phyloP scores from a whole-genome alignment of 1,284 basidiomycete species.

The Ganoderma lucidum region DNA sequence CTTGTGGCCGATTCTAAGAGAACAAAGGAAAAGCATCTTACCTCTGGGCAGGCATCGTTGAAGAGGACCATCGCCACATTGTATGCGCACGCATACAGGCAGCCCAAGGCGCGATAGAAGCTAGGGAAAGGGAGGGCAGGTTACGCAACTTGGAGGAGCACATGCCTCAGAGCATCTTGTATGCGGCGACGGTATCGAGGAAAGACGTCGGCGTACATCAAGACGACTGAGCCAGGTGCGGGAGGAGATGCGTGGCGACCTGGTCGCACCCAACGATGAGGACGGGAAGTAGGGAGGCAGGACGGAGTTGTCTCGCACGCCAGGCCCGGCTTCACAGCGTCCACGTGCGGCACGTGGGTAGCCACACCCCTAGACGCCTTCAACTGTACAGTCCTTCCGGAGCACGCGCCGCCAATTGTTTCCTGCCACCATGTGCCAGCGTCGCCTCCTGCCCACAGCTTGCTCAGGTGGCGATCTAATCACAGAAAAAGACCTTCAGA shows the following conservation, averaged over 20 bases:
- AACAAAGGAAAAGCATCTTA: background rate
- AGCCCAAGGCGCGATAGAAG: background rate
- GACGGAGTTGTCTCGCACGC: conserved; percentile 35
- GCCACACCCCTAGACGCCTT: conserved; percentile 29
- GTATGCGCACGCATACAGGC: conserved; percentile 9
- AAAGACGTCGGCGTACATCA: background rate
- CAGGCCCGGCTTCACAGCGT: conserved; percentile 30
- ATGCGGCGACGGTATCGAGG: background rate
- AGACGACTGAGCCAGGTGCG: conserved; percentile 2
- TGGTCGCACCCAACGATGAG: conserved; percentile 22
- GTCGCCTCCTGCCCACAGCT: background rate
- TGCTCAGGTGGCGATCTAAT: background rate
- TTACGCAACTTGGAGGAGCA: conserved; percentile 5
- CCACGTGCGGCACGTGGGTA: conserved; percentile 33
- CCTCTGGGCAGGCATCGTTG: background rate
- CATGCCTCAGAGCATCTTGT: background rate
- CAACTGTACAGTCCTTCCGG: conserved; percentile 31
- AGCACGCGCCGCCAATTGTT: conserved; percentile 12
- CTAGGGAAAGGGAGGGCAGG: background rate
- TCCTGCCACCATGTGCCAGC: conserved; percentile 4
- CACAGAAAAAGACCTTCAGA: background rate
- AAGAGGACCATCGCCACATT: background rate
- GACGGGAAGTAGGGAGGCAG: conserved; percentile 34
- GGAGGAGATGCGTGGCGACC: conserved; percentile 12
- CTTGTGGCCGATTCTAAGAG: background rate